Evolutionary conservation across 176 grass and related monocot genomes (phyloP).

Genomic region (Bonia amplexicaulis): DNA sequence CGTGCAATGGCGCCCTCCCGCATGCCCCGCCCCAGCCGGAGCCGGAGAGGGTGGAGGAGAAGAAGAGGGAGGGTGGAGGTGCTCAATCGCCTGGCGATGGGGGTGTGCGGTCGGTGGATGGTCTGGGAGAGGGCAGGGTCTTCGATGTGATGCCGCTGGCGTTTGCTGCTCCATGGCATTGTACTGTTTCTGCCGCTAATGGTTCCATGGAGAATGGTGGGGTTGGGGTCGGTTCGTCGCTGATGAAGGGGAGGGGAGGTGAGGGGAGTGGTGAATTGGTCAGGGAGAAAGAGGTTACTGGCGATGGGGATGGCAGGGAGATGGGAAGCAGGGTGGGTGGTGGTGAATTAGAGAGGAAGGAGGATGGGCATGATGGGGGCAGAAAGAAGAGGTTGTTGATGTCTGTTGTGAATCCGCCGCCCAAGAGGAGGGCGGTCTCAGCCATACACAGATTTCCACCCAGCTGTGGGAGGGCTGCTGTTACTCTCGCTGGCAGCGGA

Average conservation of each 20-base stretch:
- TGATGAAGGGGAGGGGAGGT: not conserved
- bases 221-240: not conserved
- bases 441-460: conserved; percentile 47
- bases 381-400: conserved; percentile 41
- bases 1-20: not conserved
- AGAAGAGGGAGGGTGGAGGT: not conserved
- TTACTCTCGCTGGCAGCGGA: not conserved
- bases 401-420: conserved; percentile 38
- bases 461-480: conserved; percentile 31
- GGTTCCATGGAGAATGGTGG: not conserved
- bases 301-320: not conserved
- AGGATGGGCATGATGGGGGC: not conserved
- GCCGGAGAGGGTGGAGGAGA: not conserved
- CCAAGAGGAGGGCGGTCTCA: conserved; percentile 43
- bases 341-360: conserved; percentile 11
- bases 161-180: not conserved
- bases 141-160: not conserved
- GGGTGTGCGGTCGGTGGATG: not conserved
- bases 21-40: not conserved
- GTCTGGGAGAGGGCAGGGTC: not conserved
- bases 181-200: not conserved
- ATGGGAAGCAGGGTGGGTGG: not conserved
- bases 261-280: not conserved
- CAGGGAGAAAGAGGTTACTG: not conserved
- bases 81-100: not conserved